These are phyloP conservation scores for Albizia julibrissin DNA, from an alignment of 306 rosid genomes.

Conservation along the genomic window DNA sequence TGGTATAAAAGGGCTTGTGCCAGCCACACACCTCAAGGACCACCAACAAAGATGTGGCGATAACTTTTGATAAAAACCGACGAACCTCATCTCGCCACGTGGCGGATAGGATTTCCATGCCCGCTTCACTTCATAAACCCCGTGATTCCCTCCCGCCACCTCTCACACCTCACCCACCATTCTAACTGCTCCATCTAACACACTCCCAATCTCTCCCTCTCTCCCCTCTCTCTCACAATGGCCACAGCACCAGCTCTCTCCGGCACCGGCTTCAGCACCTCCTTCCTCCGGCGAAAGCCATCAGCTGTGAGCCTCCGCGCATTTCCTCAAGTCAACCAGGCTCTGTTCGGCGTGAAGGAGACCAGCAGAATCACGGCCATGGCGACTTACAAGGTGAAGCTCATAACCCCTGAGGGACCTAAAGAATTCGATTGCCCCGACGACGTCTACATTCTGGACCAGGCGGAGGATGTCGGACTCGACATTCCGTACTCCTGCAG, in stretches of 20 bases:
- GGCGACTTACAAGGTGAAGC: slow-evolving; percentile 66
- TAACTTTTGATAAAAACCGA: background rate
- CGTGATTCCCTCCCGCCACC: too few species aligned
- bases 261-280: slow-evolving; percentile 59
- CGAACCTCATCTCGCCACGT: background rate
- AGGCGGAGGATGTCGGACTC: slow-evolving; percentile 57
- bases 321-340: slow-evolving; percentile 49
- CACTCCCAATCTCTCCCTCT: background rate
- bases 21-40: slow-evolving; percentile 9
- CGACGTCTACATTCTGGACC: slow-evolving; percentile 65
- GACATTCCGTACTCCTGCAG: slow-evolving; percentile 90
- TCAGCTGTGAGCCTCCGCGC: slow-evolving; percentile 42
- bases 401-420: slow-evolving; percentile 65
- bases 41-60: background rate
- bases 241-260: slow-evolving; percentile 62
- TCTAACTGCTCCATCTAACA: background rate
- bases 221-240: background rate
- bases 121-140: background rate
- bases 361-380: slow-evolving; percentile 51
- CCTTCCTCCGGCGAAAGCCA: slow-evolving; percentile 49
- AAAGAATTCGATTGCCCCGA: slow-evolving; percentile 57
- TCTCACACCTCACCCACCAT: background rate
- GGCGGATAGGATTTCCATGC: background rate
- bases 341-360: slow-evolving; percentile 52
- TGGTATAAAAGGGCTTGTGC: background rate